Base-by-base conservation (phyloP, 345 rosid species). In the Excoecaria agallocha region DNA sequence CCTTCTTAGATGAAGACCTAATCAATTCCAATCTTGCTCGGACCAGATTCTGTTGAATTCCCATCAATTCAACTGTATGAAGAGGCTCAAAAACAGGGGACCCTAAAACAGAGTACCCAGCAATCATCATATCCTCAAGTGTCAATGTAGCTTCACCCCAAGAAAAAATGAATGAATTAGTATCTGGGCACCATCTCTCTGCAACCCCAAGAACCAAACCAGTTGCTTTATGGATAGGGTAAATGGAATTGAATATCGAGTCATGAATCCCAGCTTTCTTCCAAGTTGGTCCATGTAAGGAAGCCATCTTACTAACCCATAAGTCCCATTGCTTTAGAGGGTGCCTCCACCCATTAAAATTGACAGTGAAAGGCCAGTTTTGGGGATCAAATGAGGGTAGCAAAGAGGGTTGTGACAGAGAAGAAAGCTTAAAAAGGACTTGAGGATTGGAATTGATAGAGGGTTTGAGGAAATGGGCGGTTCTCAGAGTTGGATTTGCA, bases 71-170 rank as follows among this genome's bases (percentile, higher is more conserved):
- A 39, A 57, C 59, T 13, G 43, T 48, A 12, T 59, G 70, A 58
- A 65, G 48, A 20, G 73, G 19, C 49, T 50, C 5, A 69, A 82
- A 76, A 49, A 80, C 83, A 66, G 86, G 80, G 72, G 69, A 78
- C 11, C 90, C 92, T n/a, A 81, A 55, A 16, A 79, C 86, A 20
- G 90, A 83, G 76, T 76, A 82, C 4, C 86, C 74, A 8, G 74
- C 75, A 51, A 84, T 68, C 71, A 81, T 48, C 82, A 84, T 49
- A 77, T 89, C 90, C 74, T 87, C 88, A 0, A 87, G 62, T 0
- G 90, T 84, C 30, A 89, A 2, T 3, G 88, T 87, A 5, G 89
- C 87, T 81, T 87, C 90, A 0, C 90, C 93, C 93, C 93, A 89
- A 16, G 81, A 20, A 22, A 85, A 86, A 16, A 85, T 73, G 65